These are phyloP conservation scores for Cutaneotrichosporon cavernicola DNA, from an alignment of 1,284 basidiomycete species.

Conservation along the genomic window DNA sequence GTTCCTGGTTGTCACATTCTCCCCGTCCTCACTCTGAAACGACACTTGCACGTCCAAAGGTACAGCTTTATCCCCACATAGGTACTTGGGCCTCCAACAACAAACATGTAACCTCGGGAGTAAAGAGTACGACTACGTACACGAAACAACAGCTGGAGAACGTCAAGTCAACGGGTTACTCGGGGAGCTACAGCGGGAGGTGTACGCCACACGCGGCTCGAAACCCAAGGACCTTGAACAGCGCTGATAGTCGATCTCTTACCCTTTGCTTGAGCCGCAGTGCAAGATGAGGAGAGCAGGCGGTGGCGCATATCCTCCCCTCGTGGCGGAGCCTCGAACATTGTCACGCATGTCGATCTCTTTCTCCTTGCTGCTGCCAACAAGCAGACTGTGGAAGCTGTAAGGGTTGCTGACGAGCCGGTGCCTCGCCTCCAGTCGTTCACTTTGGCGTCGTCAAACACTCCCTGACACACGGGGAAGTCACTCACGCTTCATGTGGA, in stretches of 20 bases:
- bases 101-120: background rate
- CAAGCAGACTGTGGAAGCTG: too few relatives aligned
- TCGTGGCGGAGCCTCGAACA: background rate
- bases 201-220: background rate
- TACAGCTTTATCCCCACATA: background rate
- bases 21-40: background rate
- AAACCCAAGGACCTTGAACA: background rate
- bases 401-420: background rate
- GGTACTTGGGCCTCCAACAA: background rate
- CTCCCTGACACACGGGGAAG: constrained; percentile 2
- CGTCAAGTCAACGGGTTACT: background rate
- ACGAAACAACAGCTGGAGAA: background rate
- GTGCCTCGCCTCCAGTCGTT: background rate
- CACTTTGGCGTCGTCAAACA: background rate
- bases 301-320: background rate
- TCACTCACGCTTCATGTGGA: background rate
- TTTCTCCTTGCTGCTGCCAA: background rate
- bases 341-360: background rate
- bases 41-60: background rate
- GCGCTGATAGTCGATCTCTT: background rate
- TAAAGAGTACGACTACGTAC: background rate
- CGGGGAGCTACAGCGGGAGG: background rate
- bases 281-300: background rate
- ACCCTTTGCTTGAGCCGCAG: background rate
- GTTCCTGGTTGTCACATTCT: background rate